Base-by-base conservation (phyloP, 2,329 filamentous ascomycete species). In the Ophiostoma himal-ulmi region DNA sequence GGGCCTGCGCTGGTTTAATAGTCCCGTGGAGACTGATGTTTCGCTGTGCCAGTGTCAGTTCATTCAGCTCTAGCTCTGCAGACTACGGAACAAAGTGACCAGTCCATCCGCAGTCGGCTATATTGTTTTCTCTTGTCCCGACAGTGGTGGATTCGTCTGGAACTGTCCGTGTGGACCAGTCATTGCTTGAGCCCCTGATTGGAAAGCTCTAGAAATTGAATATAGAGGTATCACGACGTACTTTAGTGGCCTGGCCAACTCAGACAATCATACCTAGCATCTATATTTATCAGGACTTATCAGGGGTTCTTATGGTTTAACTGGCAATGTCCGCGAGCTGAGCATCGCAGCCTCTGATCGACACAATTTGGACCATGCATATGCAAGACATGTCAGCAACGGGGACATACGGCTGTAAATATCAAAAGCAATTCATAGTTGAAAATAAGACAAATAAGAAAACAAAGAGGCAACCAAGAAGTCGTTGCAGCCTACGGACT, bases 301-400 rank as follows among this genome's bases (percentile, higher is more conserved):
- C 30, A 30, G 30, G 30, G 30, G 30, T 30, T 30, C 30, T 4
- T 3, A 30, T 3, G 30, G 30, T 30, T 30, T 30, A 30, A 30
- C 30, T 30, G 20, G 52, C 52, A 57, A 26, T 57, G 52, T 57
- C 52, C n/a, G n/a, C 52, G 13, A 26, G 52, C 52, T 57, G 52
- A 57, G 22, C 20, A 57, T 57, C 52, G 10, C n/a, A 22, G 52
- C 52, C 52, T 57, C 44, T 57, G 52, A 57, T 57, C 52, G 52
- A 57, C 52, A 57, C 44, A 57, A 57, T 57, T 57, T 6, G 52
- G 52, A 30, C 52, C 52, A 26, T 26, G 52, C 52, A 57, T 57
- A 57, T 57, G 52, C 52, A 57, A 57, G 52, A 26, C 52, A 57
- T 57, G 52, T 57, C 52, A 57, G 52, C n/a, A 54, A 14, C 22